phyloP scores from a whole-genome alignment of 2,329 filamentous ascomycete genomes.

The Claviceps fusiformis region DNA sequence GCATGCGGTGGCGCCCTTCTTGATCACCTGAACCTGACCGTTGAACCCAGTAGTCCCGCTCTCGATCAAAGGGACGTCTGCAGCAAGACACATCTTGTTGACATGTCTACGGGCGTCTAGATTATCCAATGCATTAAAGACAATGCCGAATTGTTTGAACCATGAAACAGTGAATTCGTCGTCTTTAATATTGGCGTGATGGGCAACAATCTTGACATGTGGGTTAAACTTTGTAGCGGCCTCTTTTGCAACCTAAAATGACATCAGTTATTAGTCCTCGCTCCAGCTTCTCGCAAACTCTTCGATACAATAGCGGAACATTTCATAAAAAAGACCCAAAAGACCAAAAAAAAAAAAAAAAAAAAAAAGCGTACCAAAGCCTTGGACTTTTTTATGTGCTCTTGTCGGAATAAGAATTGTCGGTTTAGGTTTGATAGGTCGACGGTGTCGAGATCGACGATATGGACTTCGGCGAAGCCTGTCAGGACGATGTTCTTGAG shows the following conservation, averaged over 20 bases:
- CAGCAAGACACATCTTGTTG: slow-evolving; percentile 92
- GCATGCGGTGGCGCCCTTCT: slow-evolving; percentile 81
- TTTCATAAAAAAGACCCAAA: background rate
- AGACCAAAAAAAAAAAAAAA: background rate
- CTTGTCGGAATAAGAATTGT: slow-evolving; percentile 90
- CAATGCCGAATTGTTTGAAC: slow-evolving; percentile 70
- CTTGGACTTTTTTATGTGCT: slow-evolving; percentile 97
- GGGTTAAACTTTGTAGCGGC: slow-evolving; percentile 86
- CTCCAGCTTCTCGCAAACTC: background rate
- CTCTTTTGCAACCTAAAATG: slow-evolving; percentile 69
- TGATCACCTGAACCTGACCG: slow-evolving; percentile 93
- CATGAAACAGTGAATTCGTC: slow-evolving; percentile 71
- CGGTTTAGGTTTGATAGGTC: slow-evolving; percentile 95
- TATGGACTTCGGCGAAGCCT: slow-evolving; percentile 84
- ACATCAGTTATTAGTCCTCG: slow-evolving; percentile 9
- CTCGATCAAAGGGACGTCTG: slow-evolving; percentile 81
- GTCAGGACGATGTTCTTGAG: slow-evolving; percentile 90
- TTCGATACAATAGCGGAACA: too few species aligned
- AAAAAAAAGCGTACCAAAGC: slow-evolving; percentile 52
- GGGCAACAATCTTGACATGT: slow-evolving; percentile 68
- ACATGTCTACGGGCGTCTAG: slow-evolving; percentile 87
- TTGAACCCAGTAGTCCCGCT: slow-evolving; percentile 97
- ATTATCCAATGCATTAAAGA: slow-evolving; percentile 97
- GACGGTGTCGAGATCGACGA: slow-evolving; percentile 96
- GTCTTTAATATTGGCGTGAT: slow-evolving; percentile 95